These are phyloP conservation scores for Ophiosphaerella korrae DNA, from an alignment of 2,329 filamentous ascomycete genomes.

Conservation along the genomic window DNA sequence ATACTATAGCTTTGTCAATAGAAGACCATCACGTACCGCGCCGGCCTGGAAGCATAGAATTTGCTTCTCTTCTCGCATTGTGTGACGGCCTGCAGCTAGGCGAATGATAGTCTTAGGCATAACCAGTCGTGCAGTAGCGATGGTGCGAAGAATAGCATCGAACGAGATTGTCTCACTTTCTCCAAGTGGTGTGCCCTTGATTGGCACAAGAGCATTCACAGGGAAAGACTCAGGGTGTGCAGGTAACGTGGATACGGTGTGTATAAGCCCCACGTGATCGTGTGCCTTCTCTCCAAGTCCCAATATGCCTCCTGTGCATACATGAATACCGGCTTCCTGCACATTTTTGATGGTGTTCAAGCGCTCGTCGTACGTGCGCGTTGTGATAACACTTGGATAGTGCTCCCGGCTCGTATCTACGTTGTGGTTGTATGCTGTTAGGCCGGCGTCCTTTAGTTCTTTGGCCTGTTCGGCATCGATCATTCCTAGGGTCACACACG, in stretches of 20 bases:
- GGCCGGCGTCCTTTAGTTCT: slow-evolving; percentile 79
- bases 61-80: slow-evolving; percentile 87
- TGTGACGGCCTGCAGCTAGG: slow-evolving; percentile 82
- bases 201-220: slow-evolving; percentile 88
- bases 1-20: too few species aligned
- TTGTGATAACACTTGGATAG: slow-evolving; percentile 85
- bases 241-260: slow-evolving; percentile 81
- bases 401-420: slow-evolving; percentile 88
- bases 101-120: slow-evolving; percentile 87
- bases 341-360: slow-evolving; percentile 79
- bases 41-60: slow-evolving; percentile 88
- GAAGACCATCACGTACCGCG: slow-evolving; percentile 49
- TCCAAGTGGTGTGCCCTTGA: slow-evolving; percentile 85
- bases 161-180: slow-evolving; percentile 75
- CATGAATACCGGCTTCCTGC: slow-evolving; percentile 83
- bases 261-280: slow-evolving; percentile 81
- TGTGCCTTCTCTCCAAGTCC: slow-evolving; percentile 79
- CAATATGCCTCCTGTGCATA: slow-evolving; percentile 88
- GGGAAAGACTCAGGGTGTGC: slow-evolving; percentile 88
- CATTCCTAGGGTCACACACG: slow-evolving; percentile 93
- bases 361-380: slow-evolving; percentile 84
- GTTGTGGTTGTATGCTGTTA: slow-evolving; percentile 95
- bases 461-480: slow-evolving; percentile 80
- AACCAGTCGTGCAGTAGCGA: slow-evolving; percentile 80
- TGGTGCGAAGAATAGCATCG: slow-evolving; percentile 77